phyloP scores from a whole-genome alignment of 2,329 filamentous ascomycete species.

The Xylogone sp. region DNA sequence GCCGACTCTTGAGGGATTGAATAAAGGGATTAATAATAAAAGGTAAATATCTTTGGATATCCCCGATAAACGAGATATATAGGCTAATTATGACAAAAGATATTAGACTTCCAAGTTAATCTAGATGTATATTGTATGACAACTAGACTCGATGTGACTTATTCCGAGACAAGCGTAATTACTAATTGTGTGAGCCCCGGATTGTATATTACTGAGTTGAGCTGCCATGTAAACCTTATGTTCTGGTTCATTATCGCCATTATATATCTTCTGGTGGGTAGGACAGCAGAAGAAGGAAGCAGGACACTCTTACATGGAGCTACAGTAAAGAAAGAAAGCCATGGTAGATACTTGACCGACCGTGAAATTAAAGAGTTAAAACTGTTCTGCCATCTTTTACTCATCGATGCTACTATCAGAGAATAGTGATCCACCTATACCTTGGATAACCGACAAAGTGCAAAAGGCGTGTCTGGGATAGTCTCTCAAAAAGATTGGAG shows the following conservation, averaged over 20 bases:
- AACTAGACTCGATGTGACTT: too few species aligned
- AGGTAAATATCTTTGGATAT: too few species aligned
- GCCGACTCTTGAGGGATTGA: too few species aligned
- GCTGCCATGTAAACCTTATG: conserved; percentile 13
- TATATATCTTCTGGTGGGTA: conserved; percentile 12
- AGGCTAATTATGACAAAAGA: too few species aligned
- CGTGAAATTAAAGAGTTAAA: neutral
- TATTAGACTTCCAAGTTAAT: too few species aligned
- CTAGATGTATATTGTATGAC: too few species aligned
- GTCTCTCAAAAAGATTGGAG: conserved; percentile 25
- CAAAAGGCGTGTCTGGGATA: conserved; percentile 26
- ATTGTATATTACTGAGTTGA: conserved; percentile 23
- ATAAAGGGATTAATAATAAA: too few species aligned
- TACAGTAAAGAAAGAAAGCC: conserved; percentile 22
- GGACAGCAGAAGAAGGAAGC: conserved; percentile 27
- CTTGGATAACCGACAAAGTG: conserved; percentile 11
- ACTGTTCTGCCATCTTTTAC: neutral
- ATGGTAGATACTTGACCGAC: conserved; percentile 13
- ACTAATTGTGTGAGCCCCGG: conserved; percentile 30
- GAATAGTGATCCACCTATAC: neutral
- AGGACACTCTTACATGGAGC: conserved; percentile 28
- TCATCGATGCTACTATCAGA: neutral
- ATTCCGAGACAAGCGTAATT: too few species aligned
- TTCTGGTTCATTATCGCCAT: conserved; percentile 8
- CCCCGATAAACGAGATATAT: too few species aligned